phyloP scores from a whole-genome alignment of 2,329 filamentous ascomycete genomes.

The Cercospora janseana region DNA sequence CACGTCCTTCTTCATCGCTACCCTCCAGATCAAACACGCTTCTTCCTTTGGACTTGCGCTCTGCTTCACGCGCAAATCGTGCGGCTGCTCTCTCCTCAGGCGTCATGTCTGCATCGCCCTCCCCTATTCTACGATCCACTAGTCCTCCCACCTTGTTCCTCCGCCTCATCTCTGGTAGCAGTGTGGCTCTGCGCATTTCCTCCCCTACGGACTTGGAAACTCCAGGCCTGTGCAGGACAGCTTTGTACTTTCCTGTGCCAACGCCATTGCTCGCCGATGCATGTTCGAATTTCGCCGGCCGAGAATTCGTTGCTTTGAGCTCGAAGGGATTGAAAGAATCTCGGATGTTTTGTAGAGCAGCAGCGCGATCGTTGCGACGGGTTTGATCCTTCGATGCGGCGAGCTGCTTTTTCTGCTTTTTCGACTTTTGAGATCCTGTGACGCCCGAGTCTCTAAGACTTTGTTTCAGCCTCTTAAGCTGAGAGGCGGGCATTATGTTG shows the following conservation, averaged over 20 bases:
- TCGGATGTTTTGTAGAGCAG: constrained; percentile 79
- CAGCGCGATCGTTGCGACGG: constrained; percentile 70
- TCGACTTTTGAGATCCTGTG: constrained; percentile 86
- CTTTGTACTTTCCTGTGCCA: constrained; percentile 51
- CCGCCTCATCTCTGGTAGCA: constrained; percentile 84
- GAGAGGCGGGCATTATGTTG: constrained; percentile 78
- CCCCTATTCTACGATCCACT: constrained; percentile 88
- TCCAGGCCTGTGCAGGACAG: constrained; percentile 70
- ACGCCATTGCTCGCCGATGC: constrained; percentile 21
- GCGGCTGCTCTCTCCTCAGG: constrained; percentile 90
- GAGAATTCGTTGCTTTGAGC: constrained; percentile 61
- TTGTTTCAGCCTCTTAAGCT: constrained; percentile 91
- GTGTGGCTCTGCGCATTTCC: constrained; percentile 77
- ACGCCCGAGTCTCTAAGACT: constrained; percentile 88
- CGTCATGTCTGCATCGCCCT: constrained; percentile 90
- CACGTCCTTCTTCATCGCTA: constrained; percentile 59
- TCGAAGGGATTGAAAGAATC: constrained; percentile 99
- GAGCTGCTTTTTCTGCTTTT: constrained; percentile 73
- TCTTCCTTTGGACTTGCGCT: constrained; percentile 70
- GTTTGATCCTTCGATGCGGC: constrained; percentile 46
- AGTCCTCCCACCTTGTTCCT: constrained; percentile 91
- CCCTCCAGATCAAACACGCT: constrained; percentile 90
- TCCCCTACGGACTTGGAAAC: constrained; percentile 83
- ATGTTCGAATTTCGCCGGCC: constrained; percentile 80
- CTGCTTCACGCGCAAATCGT: constrained; percentile 85